Evolutionary conservation across 2,329 filamentous ascomycete genomes (phyloP).

Genomic region (Colletotrichum costaricense): DNA sequence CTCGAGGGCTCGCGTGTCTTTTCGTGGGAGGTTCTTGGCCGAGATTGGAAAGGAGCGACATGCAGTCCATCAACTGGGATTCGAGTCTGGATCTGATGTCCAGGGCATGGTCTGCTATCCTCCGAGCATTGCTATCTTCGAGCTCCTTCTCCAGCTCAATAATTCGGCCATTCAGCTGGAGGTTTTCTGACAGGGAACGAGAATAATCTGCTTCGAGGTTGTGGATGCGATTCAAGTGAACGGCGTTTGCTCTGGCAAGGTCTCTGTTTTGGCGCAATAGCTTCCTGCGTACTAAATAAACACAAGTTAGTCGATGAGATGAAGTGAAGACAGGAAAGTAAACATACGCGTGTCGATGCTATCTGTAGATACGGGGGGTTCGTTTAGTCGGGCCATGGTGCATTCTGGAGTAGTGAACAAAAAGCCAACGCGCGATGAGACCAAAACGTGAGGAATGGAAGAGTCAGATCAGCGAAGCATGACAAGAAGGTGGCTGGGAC

Average conservation of each 20-base stretch:
- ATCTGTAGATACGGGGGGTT: conserved; percentile 75
- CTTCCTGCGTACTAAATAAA: conserved; percentile 76
- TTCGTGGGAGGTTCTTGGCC: conserved; percentile 70
- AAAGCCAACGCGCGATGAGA: conserved; percentile 9
- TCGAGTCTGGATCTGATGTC: conserved; percentile 79
- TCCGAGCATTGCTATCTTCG: conserved; percentile 68
- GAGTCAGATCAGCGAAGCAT: conserved; percentile 23
- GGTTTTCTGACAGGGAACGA: conserved; percentile 81
- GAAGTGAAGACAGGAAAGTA: not conserved
- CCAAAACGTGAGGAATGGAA: conserved; percentile 24
- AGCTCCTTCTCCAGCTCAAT: conserved; percentile 76
- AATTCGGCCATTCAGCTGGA: conserved; percentile 77
- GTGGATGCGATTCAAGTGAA: conserved; percentile 81
- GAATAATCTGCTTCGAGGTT: conserved; percentile 81
- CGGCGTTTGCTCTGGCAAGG: conserved; percentile 82
- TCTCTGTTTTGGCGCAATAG: conserved; percentile 88
- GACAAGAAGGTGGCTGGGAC: conserved; percentile 33
- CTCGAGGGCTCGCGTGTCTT: conserved; percentile 46
- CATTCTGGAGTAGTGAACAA: conserved; percentile 42
- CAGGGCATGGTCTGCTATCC: conserved; percentile 73
- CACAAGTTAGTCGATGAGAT: conserved; percentile 36
- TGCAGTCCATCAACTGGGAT: conserved; percentile 77
- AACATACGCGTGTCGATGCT: conserved; percentile 77
- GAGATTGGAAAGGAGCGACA: conserved; percentile 73
- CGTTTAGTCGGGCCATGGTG: conserved; percentile 85